A percentile compares a stretch with the other conserved stretches of the same genome.
phyloP scores from a whole-genome alignment of 2,329 filamentous ascomycete species.

The Ophiosphaerella korrae region DNA sequence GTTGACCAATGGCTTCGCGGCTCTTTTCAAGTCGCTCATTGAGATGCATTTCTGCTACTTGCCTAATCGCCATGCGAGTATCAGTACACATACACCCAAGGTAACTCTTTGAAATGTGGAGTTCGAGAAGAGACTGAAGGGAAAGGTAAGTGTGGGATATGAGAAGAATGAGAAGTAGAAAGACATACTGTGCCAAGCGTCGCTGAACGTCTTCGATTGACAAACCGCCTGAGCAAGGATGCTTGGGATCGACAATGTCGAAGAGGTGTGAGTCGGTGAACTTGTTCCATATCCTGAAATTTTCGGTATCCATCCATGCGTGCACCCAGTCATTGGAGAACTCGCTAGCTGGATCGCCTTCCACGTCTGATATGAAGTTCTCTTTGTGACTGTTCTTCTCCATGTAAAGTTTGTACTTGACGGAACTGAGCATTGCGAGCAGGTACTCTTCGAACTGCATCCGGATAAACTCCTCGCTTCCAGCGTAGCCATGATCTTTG shows the following conservation, averaged over 20 bases:
- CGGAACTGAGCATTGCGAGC: conserved; percentile 81
- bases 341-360: conserved; percentile 83
- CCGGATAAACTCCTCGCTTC: conserved; percentile 96
- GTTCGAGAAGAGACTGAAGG: conserved; percentile 35
- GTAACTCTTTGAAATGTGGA: conserved; percentile 36
- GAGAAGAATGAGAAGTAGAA: conserved; percentile 15
- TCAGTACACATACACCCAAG: conserved; percentile 43
- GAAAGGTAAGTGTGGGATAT: conserved; percentile 30
- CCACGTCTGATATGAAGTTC: conserved; percentile 65
- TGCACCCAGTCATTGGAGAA: conserved; percentile 85
- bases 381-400: conserved; percentile 57
- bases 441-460: conserved; percentile 98
- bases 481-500: conserved; percentile 93
- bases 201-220: conserved; percentile 94
- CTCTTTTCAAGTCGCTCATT: conserved; percentile 88
- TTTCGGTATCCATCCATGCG: conserved; percentile 86
- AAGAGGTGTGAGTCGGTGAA: conserved; percentile 81
- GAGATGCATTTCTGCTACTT: conserved; percentile 90
- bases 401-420: conserved; percentile 76
- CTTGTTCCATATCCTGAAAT: conserved; percentile 85
- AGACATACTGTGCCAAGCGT: conserved; percentile 70
- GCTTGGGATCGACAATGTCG: conserved; percentile 89
- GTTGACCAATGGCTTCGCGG: conserved; percentile 83
- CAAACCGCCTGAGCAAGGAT: conserved; percentile 90
- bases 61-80: conserved; percentile 52